Evolutionary conservation across 305 asterid species (phyloP).

Genomic region (Solanum hybrid): DNA sequence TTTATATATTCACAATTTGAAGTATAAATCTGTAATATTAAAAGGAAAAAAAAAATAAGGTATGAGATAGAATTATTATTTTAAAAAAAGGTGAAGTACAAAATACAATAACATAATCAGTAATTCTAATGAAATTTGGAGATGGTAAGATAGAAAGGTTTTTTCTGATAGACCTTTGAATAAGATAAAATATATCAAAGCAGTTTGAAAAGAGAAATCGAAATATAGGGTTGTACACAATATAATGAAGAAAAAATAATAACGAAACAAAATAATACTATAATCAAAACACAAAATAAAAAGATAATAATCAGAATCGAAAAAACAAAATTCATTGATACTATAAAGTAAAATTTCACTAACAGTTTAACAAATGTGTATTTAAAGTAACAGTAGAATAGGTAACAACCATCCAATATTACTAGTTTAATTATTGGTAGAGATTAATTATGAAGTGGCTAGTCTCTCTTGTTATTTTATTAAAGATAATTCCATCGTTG

Average conservation of each 20-base stretch:
- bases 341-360: not conserved
- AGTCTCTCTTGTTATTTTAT: not conserved
- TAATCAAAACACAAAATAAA: not conserved
- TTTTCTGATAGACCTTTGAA: no score
- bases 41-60: not conserved
- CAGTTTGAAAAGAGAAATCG: not conserved
- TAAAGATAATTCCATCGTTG: not conserved
- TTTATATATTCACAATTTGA: not conserved
- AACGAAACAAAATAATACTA: not conserved
- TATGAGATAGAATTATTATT: not conserved
- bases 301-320: not conserved
- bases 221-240: not conserved
- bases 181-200: not conserved
- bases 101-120: not conserved
- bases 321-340: not conserved
- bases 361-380: not conserved
- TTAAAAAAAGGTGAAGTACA: not conserved
- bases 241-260: not conserved
- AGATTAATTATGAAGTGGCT: not conserved
- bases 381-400: not conserved
- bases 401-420: not conserved
- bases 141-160: not conserved
- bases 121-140: not conserved
- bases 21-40: not conserved
- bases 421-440: not conserved